Conservation (phyloP, 2,329 filamentous ascomycete species). For the Graphiopsis chlorocephala region DNA sequence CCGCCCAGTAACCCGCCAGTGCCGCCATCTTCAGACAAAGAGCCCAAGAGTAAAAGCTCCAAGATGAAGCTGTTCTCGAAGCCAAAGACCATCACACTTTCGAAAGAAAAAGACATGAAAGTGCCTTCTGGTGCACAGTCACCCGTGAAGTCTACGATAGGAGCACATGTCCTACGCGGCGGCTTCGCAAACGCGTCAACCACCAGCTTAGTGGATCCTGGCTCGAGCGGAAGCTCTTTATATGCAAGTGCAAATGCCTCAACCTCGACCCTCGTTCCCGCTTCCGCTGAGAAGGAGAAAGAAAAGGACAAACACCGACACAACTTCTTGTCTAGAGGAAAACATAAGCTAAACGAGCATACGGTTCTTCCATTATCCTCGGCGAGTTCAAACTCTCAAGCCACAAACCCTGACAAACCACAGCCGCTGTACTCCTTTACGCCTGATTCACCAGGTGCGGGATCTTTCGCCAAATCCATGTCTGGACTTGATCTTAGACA, state of each 20-base stretch:
- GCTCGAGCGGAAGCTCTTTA: slow-evolving; percentile 58
- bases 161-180: slow-evolving; percentile 62
- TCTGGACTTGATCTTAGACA: slow-evolving; percentile 77
- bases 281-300: slow-evolving; percentile 56
- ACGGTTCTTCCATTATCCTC: slow-evolving; percentile 68
- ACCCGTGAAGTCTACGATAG: slow-evolving; percentile 44
- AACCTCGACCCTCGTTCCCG: slow-evolving; percentile 71
- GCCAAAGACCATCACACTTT: slow-evolving; percentile 69
- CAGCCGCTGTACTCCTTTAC: slow-evolving; percentile 79
- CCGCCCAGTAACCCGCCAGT: slow-evolving; percentile 19
- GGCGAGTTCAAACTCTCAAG: slow-evolving; percentile 71
- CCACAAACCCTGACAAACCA: slow-evolving; percentile 71
- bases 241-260: slow-evolving; percentile 76
- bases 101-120: slow-evolving; percentile 62
- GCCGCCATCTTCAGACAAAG: slow-evolving; percentile 46
- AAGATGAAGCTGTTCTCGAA: slow-evolving; percentile 81
- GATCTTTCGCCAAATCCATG: slow-evolving; percentile 75
- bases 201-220: slow-evolving; percentile 63
- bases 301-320: slow-evolving; percentile 73
- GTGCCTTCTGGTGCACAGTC: slow-evolving; percentile 69
- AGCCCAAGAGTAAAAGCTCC: slow-evolving; percentile 65
- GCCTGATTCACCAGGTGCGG: slow-evolving; percentile 67
- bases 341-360: slow-evolving; percentile 71
- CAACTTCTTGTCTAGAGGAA: slow-evolving; percentile 75
- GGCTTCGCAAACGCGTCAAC: slow-evolving; percentile 67